Conservation (phyloP, 2,329 filamentous ascomycete species). For the Pestalotiopsis sp. region DNA sequence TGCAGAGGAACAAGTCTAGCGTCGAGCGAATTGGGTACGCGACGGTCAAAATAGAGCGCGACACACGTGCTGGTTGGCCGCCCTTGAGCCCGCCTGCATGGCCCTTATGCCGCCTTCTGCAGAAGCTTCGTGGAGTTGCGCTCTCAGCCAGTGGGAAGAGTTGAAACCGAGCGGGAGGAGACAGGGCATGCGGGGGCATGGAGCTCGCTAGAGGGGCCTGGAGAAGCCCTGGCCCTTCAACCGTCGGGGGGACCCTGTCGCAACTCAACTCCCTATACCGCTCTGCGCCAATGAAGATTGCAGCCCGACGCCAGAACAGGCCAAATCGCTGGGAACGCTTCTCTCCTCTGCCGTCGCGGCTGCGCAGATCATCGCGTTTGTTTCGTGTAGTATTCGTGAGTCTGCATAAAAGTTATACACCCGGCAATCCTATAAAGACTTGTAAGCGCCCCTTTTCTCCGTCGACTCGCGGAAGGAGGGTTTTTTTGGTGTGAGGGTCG, state of each 20-base stretch:
- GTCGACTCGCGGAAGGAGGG: not conserved
- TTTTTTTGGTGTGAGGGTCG: not conserved
- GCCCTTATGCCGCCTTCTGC: conserved; percentile 22
- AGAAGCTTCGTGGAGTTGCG: conserved; percentile 29
- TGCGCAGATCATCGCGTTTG: conserved; percentile 15
- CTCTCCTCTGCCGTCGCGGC: conserved; percentile 4
- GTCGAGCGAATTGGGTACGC: conserved; percentile 30
- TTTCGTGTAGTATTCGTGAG: conserved; percentile 17
- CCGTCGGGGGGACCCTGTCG: not conserved
- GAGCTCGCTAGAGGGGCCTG: conserved; percentile 9
- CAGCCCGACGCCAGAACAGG: conserved; percentile 16
- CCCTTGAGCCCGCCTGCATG: conserved; percentile 25
- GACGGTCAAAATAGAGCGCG: conserved; percentile 30
- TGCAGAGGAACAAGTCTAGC: conserved; percentile 19
- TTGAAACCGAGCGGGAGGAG: conserved; percentile 26
- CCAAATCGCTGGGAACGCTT: conserved; percentile 26
- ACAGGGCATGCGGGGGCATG: conserved; percentile 26
- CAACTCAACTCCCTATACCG: not conserved
- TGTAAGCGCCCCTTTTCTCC: conserved; percentile 19
- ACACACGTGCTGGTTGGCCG: conserved; percentile 33
- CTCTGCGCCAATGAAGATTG: conserved; percentile 24
- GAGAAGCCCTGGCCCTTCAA: not conserved
- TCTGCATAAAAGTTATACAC: not conserved
- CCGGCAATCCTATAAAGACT: conserved; percentile 28
- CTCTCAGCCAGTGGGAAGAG: conserved; percentile 29